These are phyloP conservation scores for Starmerella bacillaris DNA, from an alignment of 805 yeast genomes.

Conservation along the genomic window DNA sequence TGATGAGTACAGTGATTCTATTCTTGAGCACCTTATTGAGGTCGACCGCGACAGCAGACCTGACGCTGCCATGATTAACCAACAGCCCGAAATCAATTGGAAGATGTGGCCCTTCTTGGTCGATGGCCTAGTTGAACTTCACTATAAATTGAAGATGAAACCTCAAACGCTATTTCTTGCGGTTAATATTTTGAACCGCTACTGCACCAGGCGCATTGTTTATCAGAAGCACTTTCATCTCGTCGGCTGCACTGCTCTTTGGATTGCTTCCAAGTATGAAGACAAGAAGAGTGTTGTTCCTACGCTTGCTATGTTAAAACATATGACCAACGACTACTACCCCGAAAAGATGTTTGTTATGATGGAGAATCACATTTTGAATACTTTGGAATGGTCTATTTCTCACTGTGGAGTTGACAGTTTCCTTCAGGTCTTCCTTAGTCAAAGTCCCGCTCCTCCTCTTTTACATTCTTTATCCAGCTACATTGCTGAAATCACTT, in stretches of 20 bases:
- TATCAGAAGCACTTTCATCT: conserved; percentile 70
- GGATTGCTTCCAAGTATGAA: conserved; percentile 71
- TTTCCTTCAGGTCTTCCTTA: conserved; percentile 20
- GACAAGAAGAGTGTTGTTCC: conserved; percentile 63
- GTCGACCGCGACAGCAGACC: conserved; percentile 29
- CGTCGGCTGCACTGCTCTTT: conserved; percentile 76
- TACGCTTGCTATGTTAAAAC: conserved; percentile 47
- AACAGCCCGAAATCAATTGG: conserved; percentile 72
- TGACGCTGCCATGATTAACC: conserved; percentile 44
- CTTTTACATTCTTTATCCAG: conserved; percentile 19
- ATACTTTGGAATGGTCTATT: conserved; percentile 51
- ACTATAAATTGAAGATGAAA: conserved; percentile 44
- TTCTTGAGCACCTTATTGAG: conserved; percentile 22
- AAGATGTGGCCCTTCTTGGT: conserved; percentile 50
- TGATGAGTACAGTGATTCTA: conserved; percentile 24
- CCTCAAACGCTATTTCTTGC: conserved; percentile 50
- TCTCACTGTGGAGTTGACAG: conserved; percentile 40
- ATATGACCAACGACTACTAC: conserved; percentile 46
- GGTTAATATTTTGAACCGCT: conserved; percentile 66
- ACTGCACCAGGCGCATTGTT: conserved; percentile 72
- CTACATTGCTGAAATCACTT: conserved; percentile 24
- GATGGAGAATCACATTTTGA: conserved; percentile 57
- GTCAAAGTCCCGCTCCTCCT: conserved; percentile 17
- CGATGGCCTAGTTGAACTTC: conserved; percentile 51
- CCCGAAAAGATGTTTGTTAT: conserved; percentile 43